Base-by-base conservation (phyloP, 768 basidiomycete genomes). In the Termitomyces sp. region DNA sequence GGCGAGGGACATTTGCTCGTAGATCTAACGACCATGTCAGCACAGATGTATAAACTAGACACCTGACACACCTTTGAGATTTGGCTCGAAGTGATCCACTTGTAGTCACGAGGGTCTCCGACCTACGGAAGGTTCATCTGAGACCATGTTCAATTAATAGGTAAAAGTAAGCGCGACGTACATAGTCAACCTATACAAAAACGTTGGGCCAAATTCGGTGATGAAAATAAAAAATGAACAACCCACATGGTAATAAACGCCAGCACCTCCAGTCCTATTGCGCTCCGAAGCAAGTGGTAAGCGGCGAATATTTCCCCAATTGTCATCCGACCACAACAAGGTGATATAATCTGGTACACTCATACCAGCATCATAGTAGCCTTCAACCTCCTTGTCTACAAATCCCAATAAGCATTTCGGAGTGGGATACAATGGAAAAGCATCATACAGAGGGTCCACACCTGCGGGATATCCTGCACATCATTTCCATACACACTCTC, bases 251-350 rank as follows among this genome's bases (percentile, higher is more conserved):
- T 85, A 89, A 66, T 88, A 89, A 5, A 87, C 79, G 35, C 86
- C 88, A 27, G 85, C 82, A 41, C 88, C 85, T 46, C 85, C 88
- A 4, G 78, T 80, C 50, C 85, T 75, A 62, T 81, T 82, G 16
- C 82, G 74, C 63, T 86, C 84, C 16, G 71, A 72, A 6, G 69
- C 65, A 8, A 78, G 63, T 1, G 84, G 84, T 60, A 80, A 81
- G 21, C 87, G 79, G 35, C 85, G 81, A 49, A 89, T 76, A 63
- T 88, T 88, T 3, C 87, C 87, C 79, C 80, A 89, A 68, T 88
- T 89, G 64, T 89, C 88, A 59, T 90, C 88, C 1, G 86, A 72
- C 86, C 85, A 87, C 25, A 87, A 72, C 2, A 87, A 69, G 3
- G 79, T 83, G n/a, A 87, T 72, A 64, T 86, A 84, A 49, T 87